phyloP scores from a whole-genome alignment of 768 basidiomycete genomes.

The Saitozyma sp. region DNA sequence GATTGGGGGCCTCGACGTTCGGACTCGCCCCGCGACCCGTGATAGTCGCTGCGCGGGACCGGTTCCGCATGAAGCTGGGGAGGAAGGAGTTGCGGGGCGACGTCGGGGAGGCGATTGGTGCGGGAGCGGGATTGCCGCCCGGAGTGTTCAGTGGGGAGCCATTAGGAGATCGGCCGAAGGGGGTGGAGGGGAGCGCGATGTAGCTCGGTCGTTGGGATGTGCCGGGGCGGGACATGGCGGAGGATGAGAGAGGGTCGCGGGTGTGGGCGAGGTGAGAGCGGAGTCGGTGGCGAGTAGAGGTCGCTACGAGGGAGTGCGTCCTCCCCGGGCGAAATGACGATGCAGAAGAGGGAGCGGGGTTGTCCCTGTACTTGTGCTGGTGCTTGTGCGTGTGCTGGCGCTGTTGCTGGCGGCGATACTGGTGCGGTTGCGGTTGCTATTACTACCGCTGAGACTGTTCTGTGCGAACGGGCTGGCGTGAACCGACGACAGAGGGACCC shows the following conservation, averaged over 20 bases:
- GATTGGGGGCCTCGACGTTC: constrained; percentile 18
- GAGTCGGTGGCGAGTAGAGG: too few species aligned
- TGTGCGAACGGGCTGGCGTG: too few species aligned
- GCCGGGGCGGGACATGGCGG: constrained; percentile 27
- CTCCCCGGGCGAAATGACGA: too few species aligned
- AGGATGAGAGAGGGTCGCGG: not conserved
- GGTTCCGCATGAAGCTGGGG: constrained; percentile 45
- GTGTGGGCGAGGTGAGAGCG: too few species aligned
- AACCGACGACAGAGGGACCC: too few species aligned
- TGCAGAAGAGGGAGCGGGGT: too few species aligned
- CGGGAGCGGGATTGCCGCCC: not conserved
- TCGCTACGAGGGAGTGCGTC: too few species aligned
- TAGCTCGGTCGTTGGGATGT: constrained; percentile 34
- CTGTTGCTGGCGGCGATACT: too few species aligned
- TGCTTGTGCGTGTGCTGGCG: too few species aligned
- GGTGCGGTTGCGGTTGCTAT: too few species aligned
- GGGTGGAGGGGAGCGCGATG: constrained; percentile 37
- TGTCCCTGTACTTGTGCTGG: too few species aligned
- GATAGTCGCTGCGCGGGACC: constrained; percentile 43
- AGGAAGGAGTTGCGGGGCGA: constrained; percentile 47
- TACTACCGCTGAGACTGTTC: too few species aligned
- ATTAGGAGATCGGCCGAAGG: constrained; percentile 17
- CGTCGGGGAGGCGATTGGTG: constrained; percentile 32
- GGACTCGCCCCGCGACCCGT: constrained; percentile 23
- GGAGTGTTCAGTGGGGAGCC: constrained; percentile 26